Evolutionary conservation across 2,329 filamentous ascomycete species (phyloP), one percentile per base, ranked within the genome.

Genomic region (Leptographium flavum): DNA sequence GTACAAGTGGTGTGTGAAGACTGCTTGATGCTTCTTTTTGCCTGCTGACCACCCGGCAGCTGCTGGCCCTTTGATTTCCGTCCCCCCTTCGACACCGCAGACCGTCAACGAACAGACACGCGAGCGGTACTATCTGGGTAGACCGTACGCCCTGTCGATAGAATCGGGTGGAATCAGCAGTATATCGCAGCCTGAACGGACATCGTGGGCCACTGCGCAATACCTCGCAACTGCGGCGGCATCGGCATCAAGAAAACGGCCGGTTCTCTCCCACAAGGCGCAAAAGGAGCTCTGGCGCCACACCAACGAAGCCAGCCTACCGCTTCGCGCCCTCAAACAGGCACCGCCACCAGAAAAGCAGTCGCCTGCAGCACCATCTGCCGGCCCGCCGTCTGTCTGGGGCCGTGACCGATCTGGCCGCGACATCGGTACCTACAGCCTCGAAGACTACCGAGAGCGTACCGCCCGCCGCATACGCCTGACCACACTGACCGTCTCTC

Each of bases 251-350:
- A 28, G 33, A 28, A 42, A 25, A 32, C 45, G 50, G 28, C 42
- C 49, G 32, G 43, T 40, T 35, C 55, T 59, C 28, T 56, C 57
- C 1, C 62, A 64, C 57, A 74, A 74, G 57, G 59, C 68, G 23
- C 68, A 74, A 55, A 68, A 69, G 54, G 73, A 77, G 53, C 68
- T 73, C 55, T 79, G 74, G 74, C 73, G 73, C 58, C 61, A 64
- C 39, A 63, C 74, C 50, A 67, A 66, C 56, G 74, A 76, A 51
- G 64, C 70, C 40, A 65, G 60, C 46, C 61, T 75, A 14, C 69
- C 73, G 5, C 59, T 70, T 42, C 69, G 73, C 32, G 60, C 61
- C 23, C 59, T 70, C 17, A 47, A 45, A 14, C 28, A n/a, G 32
- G 35, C 41, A 2, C 35, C 30, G 15, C 32, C 21, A 6, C 19